Percentiles rank a stretch among this genome's conserved stretches.
phyloP scores from a whole-genome alignment of 2,329 filamentous ascomycete species.

The Colletotrichum tropicale region DNA sequence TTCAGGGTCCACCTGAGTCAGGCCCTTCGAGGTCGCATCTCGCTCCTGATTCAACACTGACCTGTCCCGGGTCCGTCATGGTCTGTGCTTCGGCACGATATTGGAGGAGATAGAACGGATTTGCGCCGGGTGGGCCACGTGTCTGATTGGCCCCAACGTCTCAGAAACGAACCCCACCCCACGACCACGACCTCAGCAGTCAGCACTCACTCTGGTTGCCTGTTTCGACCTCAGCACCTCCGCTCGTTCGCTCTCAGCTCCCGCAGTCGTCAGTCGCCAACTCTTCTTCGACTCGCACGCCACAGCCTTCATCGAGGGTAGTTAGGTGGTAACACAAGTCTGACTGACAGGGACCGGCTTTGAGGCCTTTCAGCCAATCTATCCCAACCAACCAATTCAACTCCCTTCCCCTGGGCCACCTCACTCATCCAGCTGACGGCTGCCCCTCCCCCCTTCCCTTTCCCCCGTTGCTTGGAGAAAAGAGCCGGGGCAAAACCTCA shows the following conservation, averaged over 20 bases:
- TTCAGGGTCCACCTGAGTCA: neutral
- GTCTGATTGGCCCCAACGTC: neutral
- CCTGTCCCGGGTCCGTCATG: neutral
- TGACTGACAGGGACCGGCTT: neutral
- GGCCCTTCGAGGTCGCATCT: neutral
- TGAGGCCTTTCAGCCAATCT: neutral
- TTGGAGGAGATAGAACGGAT: slow-evolving; percentile 5
- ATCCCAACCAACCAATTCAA: neutral
- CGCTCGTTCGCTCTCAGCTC: neutral
- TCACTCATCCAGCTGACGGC: neutral
- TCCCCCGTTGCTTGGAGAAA: neutral
- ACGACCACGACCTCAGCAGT: neutral
- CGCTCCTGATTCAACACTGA: neutral
- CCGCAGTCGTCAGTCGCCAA: neutral
- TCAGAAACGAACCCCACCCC: neutral
- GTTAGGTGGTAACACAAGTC: neutral
- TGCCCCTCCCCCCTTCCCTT: neutral
- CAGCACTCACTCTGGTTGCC: neutral
- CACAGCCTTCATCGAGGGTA: neutral
- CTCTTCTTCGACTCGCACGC: neutral
- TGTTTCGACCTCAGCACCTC: neutral
- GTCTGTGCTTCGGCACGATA: neutral
- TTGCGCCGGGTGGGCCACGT: neutral
- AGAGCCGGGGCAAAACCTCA: neutral
- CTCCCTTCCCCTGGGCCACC: neutral